Conservation (phyloP, 2,329 filamentous ascomycete species). For the Epichloe uncinata region DNA sequence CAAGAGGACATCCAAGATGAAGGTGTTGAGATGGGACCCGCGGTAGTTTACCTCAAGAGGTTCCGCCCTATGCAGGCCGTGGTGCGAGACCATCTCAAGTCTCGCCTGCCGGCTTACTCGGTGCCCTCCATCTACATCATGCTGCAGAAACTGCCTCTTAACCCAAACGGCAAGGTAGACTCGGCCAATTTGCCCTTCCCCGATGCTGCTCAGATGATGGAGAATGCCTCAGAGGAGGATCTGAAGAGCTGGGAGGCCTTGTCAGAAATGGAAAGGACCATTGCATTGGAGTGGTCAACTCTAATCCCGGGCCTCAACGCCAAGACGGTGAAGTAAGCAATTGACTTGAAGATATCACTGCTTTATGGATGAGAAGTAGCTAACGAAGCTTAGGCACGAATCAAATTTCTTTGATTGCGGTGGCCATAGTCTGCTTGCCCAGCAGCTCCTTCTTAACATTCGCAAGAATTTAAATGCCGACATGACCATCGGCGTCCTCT, state of each 20-base stretch:
- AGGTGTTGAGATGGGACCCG: constrained; percentile 31
- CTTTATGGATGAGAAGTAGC: too few relatives aligned
- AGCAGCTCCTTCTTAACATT: constrained; percentile 56
- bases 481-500: constrained; percentile 20
- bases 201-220: constrained; percentile 52
- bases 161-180: constrained; percentile 72
- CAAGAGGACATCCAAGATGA: constrained; percentile 43
- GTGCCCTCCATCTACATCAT: constrained; percentile 23
- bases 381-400: background rate
- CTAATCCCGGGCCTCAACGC: constrained; percentile 54
- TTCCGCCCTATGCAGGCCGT: constrained; percentile 34
- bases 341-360: too few relatives aligned
- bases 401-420: constrained; percentile 24
- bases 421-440: constrained; percentile 42
- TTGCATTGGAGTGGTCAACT: constrained; percentile 52
- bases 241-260: constrained; percentile 38
- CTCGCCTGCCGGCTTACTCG: constrained; percentile 30
- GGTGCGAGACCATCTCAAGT: constrained; percentile 53
- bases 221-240: constrained; percentile 22
- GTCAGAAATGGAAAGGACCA: constrained; percentile 24
- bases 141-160: constrained; percentile 45
- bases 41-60: constrained; percentile 29
- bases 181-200: constrained; percentile 68
- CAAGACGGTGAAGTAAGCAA: constrained; percentile 38
- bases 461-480: constrained; percentile 17